A percentile compares a stretch with the other conserved stretches of the same genome.
Evolutionary conservation across 768 basidiomycete genomes (phyloP).

Genomic region (Stropharia rugosoannulata): DNA sequence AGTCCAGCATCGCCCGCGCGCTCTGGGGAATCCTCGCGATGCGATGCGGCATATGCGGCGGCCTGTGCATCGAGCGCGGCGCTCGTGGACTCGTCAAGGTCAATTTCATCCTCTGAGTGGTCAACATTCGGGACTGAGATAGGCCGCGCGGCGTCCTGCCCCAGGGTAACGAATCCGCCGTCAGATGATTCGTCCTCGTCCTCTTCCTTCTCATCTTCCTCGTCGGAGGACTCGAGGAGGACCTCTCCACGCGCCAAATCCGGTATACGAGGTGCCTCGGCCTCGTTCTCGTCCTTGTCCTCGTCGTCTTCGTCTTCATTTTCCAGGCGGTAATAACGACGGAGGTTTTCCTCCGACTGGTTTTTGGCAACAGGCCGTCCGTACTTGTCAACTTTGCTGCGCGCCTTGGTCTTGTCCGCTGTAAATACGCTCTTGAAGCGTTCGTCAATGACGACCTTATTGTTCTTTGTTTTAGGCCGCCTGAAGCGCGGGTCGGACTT

Average conservation of each 20-base stretch:
- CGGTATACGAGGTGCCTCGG: conserved; percentile 34
- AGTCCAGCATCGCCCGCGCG: conserved; percentile 24
- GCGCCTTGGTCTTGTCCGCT: conserved; percentile 46
- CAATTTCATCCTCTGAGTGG: conserved; percentile 50
- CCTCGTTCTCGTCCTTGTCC: conserved; percentile 40
- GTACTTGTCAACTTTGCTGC: conserved; percentile 81
- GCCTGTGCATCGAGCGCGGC: conserved; percentile 76
- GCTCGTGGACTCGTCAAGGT: conserved; percentile 77
- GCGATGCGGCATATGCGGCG: conserved; percentile 52
- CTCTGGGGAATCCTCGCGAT: conserved; percentile 34
- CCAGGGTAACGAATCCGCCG: conserved; percentile 49
- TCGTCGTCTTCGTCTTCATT: conserved; percentile 45
- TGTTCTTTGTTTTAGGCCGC: conserved; percentile 71
- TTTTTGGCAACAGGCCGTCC: conserved; percentile 48
- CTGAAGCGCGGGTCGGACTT: conserved; percentile 94
- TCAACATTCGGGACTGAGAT: conserved; percentile 37
- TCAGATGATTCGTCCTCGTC: conserved; percentile 45
- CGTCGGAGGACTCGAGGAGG: conserved; percentile 85
- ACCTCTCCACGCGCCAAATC: conserved; percentile 93
- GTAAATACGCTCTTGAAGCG: conserved; percentile 84
- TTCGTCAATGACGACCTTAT: conserved; percentile 88
- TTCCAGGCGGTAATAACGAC: conserved; percentile 78
- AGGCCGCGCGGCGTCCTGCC: conserved; percentile 41
- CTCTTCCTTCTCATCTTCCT: conserved; percentile 47
- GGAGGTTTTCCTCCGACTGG: conserved; percentile 57